Evolutionary conservation across 805 yeast species (phyloP), one percentile per base, ranked within the genome.

Genomic region (Candida saitoana): DNA sequence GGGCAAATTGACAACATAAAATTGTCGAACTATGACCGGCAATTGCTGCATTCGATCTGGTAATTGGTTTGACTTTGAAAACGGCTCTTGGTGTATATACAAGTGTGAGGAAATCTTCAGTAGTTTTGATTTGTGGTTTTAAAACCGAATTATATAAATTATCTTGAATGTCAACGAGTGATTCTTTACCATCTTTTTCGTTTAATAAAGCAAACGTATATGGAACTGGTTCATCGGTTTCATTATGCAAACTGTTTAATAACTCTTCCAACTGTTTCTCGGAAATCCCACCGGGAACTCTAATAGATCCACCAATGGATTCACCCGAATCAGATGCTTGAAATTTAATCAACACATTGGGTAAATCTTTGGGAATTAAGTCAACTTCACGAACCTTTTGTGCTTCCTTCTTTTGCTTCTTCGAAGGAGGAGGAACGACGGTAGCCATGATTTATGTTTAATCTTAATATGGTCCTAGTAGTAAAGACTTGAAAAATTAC

Each of bases 21-120:
- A 93, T 87, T 0, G 98, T 93, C 2, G 96, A 79, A 1, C 96
- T 96, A 59, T 93, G 99, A 4, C 99, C 99, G 2, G 95, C 79
- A 41, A 93, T 91, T 0, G 97, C 89, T 8, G 95, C 90, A 3
- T 89, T 82, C 2, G 96, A 82, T 55, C 98, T 72, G 1, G 97
- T 88, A 12, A 93, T 87, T 3, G 96, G 88, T 49, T 77, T 82
- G 9, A 93, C 99, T 54, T 87, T 87, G 73, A 93, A 93, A 2
- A 93, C 84, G 0, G 99, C 96, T 49, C 96, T 77, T 31, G 99
- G 99, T 0, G 96, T 89, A 59, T 84, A 93, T 4, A 90, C 86
- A 41, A 93, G 71, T 0, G 96, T 90, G 69, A 93, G 67, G 55
- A 84, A 84, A 63, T 93, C 99, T 73, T 93, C 99, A 0, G 98